Conservation (phyloP, 805 yeast species). For the Nakazawaea ambrosiae region DNA sequence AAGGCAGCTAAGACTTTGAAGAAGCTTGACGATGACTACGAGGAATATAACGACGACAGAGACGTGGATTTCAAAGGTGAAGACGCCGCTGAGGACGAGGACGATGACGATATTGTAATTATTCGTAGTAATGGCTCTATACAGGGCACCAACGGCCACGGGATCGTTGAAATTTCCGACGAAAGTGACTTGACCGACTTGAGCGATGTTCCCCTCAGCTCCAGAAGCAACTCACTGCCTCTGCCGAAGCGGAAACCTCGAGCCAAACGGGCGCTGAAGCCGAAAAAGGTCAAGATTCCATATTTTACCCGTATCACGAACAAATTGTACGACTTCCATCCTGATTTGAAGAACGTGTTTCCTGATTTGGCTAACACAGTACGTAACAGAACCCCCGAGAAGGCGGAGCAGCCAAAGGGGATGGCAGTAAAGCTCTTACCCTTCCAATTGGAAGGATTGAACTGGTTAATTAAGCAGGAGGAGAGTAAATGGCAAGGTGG, state of each 20-base stretch:
- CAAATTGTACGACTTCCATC: slow-evolving; percentile 67
- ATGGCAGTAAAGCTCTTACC: slow-evolving; percentile 73
- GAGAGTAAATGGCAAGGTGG: slow-evolving; percentile 79
- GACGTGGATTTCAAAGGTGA: slow-evolving; percentile 23
- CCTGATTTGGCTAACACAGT: slow-evolving; percentile 47
- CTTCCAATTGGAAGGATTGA: slow-evolving; percentile 88
- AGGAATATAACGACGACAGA: slow-evolving; percentile 19
- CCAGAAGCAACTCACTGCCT: slow-evolving; percentile 7
- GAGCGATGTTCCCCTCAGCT: slow-evolving; percentile 12
- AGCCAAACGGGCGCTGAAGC: slow-evolving; percentile 17
- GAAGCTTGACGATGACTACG: slow-evolving; percentile 25
- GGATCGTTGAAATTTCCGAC: slow-evolving; percentile 14
- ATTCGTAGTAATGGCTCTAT: slow-evolving; percentile 18
- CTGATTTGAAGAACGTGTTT: slow-evolving; percentile 68
- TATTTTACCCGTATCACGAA: slow-evolving; percentile 65
- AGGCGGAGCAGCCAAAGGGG: slow-evolving; percentile 71
- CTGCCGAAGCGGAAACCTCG: slow-evolving; percentile 17
- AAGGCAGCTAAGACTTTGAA: slow-evolving; percentile 20
- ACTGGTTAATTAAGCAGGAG: slow-evolving; percentile 86
- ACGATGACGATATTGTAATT: slow-evolving; percentile 25
- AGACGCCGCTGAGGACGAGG: slow-evolving; percentile 36
- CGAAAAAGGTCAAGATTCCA: slow-evolving; percentile 44
- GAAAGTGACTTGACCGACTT: slow-evolving; percentile 14
- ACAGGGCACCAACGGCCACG: slow-evolving; percentile 6
- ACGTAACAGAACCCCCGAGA: slow-evolving; percentile 35